A percentile compares a stretch with the other conserved stretches of the same genome.
phyloP scores from a whole-genome alignment of 768 basidiomycete species.

The Gautieria morchelliformis region DNA sequence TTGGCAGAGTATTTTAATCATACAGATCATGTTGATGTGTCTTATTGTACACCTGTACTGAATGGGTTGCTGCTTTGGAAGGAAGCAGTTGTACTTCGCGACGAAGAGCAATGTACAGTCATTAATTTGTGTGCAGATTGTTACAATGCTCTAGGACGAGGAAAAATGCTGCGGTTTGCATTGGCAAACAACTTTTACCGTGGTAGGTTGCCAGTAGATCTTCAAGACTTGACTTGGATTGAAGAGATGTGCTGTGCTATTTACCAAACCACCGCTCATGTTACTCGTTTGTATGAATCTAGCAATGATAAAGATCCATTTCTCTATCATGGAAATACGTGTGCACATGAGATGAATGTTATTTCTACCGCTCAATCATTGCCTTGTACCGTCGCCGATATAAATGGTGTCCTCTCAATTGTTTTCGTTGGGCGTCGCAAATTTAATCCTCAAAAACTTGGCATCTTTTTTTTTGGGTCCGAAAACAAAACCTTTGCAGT shows the following conservation, averaged over 20 bases:
- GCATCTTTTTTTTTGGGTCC: constrained; percentile 21
- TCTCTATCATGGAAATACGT: constrained; percentile 26
- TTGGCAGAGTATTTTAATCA: no score
- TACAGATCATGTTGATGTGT: no score
- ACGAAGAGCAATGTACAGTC: no score
- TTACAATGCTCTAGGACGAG: no score
- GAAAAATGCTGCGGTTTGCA: constrained; percentile 3
- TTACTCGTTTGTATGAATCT: constrained; percentile 19
- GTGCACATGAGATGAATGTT: constrained; percentile 24
- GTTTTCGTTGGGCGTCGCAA: constrained; percentile 23
- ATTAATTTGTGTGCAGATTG: no score
- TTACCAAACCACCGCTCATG: constrained; percentile 19
- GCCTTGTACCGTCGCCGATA: constrained; percentile 18
- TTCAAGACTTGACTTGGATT: constrained; percentile 19
- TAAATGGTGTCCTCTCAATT: constrained; percentile 18
- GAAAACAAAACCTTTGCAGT: constrained; percentile 19
- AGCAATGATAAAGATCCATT: constrained; percentile 15
- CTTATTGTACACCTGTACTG: no score
- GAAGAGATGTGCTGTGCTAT: constrained; percentile 23
- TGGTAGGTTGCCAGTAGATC: constrained; percentile 15
- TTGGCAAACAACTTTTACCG: constrained; percentile 17
- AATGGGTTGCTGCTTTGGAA: no score
- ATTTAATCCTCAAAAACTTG: constrained; percentile 10
- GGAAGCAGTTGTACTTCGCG: no score
- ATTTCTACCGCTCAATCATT: constrained; percentile 19